Evolutionary conservation across 2,329 filamentous ascomycete species (phyloP).

Genomic region (Ceratocystiopsis minuta): DNA sequence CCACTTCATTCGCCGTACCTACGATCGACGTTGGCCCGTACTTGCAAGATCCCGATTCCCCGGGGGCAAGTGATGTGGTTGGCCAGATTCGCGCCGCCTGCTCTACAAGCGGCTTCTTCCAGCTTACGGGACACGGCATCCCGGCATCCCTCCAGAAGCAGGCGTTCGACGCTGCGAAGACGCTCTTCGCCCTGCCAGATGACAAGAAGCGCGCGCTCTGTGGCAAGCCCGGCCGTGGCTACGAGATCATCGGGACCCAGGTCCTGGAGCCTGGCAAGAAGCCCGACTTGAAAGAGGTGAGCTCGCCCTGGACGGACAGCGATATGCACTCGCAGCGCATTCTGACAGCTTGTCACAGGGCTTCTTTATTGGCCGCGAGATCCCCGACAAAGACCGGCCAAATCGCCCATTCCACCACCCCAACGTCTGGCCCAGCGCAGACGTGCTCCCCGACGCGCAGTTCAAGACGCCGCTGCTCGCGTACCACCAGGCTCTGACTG

Average conservation of each 20-base stretch:
- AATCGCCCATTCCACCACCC: conserved; percentile 22
- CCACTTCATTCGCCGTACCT: not conserved
- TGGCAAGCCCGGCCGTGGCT: conserved; percentile 23
- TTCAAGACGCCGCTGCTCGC: conserved; percentile 21
- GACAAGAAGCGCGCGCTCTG: conserved; percentile 24
- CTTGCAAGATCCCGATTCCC: not conserved
- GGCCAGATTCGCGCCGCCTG: conserved; percentile 9
- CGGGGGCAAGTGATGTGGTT: not conserved
- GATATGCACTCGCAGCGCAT: not conserved
- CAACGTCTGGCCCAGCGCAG: conserved; percentile 19
- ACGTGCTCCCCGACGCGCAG: conserved; percentile 5
- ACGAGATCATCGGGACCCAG: conserved; percentile 27
- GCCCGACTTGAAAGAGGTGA: conserved; percentile 27
- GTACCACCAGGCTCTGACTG: conserved; percentile 18
- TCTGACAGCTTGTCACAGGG: conserved; percentile 8
- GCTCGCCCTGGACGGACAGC: conserved; percentile 1
- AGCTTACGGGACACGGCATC: conserved; percentile 10
- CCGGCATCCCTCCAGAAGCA: conserved; percentile 7
- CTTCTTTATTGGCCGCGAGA: conserved; percentile 21
- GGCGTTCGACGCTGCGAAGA: conserved; percentile 15
- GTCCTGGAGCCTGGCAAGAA: conserved; percentile 22
- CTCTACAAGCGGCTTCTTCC: conserved; percentile 13
- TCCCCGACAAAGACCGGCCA: conserved; percentile 11
- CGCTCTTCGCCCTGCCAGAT: conserved; percentile 28
- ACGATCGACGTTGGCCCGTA: not conserved